These are phyloP conservation scores for Brassica incana DNA, from an alignment of 345 rosid species.

Conservation along the genomic window DNA sequence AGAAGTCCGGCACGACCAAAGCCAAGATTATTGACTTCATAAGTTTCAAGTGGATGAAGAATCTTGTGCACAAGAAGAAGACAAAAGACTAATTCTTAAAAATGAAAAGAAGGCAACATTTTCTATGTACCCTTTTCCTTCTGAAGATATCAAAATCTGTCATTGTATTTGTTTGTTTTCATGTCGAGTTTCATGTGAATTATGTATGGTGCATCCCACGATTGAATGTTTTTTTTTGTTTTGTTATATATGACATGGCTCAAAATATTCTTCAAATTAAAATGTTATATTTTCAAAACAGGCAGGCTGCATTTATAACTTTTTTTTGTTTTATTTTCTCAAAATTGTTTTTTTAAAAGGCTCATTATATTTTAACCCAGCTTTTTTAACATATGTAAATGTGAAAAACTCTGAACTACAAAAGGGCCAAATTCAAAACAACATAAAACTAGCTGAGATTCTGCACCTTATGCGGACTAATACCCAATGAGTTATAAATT, in stretches of 20 bases:
- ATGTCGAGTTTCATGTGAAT: constrained; percentile 8
- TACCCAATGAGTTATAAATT: too few species aligned
- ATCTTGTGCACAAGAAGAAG: constrained; percentile 45
- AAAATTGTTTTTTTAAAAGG: background rate
- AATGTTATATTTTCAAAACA: background rate
- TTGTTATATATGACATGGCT: constrained; percentile 6
- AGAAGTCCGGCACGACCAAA: constrained; percentile 41
- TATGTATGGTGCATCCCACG: constrained; percentile 28
- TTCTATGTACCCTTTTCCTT: background rate
- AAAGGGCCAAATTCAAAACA: background rate
- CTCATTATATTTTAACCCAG: background rate
- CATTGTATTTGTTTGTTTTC: constrained; percentile 15
- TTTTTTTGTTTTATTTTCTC: background rate
- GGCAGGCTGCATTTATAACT: background rate
- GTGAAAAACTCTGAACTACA: background rate
- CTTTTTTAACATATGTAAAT: background rate
- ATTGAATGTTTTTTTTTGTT: background rate
- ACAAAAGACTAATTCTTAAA: constrained; percentile 34
- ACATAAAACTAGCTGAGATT: background rate
- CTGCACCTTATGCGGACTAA: too few species aligned
- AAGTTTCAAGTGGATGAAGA: constrained; percentile 64
- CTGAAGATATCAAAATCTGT: background rate
- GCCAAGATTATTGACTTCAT: constrained; percentile 41
- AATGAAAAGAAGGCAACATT: background rate
- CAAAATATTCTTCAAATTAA: background rate